Base-by-base conservation (phyloP, 2,329 filamentous ascomycete species). In the Ophiobolus disseminans region DNA sequence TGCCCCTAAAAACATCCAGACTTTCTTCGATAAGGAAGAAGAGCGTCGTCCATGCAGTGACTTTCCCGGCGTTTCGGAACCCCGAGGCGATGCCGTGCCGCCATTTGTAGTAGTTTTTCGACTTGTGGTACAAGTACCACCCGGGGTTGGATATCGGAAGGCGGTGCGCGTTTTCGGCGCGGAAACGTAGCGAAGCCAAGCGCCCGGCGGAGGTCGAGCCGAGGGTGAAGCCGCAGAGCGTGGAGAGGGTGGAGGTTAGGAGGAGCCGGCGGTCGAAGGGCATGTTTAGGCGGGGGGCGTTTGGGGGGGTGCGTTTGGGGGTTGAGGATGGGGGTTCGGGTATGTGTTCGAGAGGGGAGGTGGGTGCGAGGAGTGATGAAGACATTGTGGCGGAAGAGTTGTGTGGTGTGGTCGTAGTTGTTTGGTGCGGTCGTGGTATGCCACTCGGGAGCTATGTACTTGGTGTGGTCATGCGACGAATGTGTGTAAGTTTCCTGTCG, bases 61-160 rank as follows among this genome's bases (percentile, higher is more conserved):
- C 80, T 59, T 83, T 86, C 23, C 77, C 70, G 1, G 88, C 91
- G 81, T 94, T 90, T 58, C 82, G 86, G 40, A 90, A 62, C 0
- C 91, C 94, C 65, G 96, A 91, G 42, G 84, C 84, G 14, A 95
- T 77, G 0, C 89, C 93, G 5, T 88, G 89, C 17, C 88, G 82
- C 63, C 90, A 86, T 41, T 88, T 83, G 64, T 91, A 86, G 77
- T 99, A 97, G 75, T 96, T 97, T 75, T 97, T 97, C 70, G 86
- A 90, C 76, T 97, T 97, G 79, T 97, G 93, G 74, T 99, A 99
- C n/a, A 97, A 83, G 70, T 93, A 99, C 94, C 94, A 99, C 14
- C 91, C 93, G 2, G 86, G 85, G 20, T 90, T 86, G 1, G 87
- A 87, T 3, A 84, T 86, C 16, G 94, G 94, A 54, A 97, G 85